Evolutionary conservation across 1,284 basidiomycete species (phyloP).

Genomic region (Puccinia coronata): DNA sequence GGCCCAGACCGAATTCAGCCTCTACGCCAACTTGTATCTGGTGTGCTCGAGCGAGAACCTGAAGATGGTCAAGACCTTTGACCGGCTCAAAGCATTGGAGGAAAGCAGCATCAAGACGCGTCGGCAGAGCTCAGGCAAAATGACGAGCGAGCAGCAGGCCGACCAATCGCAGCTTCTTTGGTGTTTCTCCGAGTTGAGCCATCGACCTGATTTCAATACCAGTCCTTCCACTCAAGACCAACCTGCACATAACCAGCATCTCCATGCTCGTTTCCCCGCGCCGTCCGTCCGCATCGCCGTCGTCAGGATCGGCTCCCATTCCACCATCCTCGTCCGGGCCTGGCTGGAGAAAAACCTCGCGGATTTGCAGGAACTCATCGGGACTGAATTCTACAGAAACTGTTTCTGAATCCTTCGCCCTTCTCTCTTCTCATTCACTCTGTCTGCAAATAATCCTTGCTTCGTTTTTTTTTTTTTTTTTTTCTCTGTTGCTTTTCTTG

Average conservation of each 20-base stretch:
- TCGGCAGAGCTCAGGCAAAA: not conserved
- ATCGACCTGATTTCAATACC: not conserved
- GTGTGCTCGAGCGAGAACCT: constrained; percentile 9
- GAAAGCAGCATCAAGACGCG: constrained; percentile 7
- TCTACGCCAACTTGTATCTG: constrained; percentile 32
- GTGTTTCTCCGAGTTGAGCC: constrained; percentile 25
- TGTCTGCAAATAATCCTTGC: not conserved
- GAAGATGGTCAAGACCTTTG: constrained; percentile 14
- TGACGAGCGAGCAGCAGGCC: not conserved
- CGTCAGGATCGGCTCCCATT: constrained; percentile 16
- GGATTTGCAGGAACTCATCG: constrained; percentile 29
- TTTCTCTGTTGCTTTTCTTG: too few relatives aligned
- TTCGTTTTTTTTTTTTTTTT: not conserved
- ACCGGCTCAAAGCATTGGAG: constrained; percentile 5
- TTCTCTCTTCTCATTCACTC: not conserved
- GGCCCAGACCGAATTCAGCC: not conserved
- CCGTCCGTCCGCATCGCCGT: constrained; percentile 1
- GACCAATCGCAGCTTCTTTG: constrained; percentile 16
- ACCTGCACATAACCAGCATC: not conserved
- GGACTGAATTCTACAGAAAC: constrained; percentile 37
- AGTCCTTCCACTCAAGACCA: too few relatives aligned
- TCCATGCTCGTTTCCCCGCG: not conserved
- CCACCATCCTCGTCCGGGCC: constrained; percentile 8
- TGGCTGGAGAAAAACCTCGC: constrained; percentile 26
- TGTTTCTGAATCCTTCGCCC: constrained; percentile 15